Conservation (phyloP, 2,329 filamentous ascomycete species). For the Massarina eburnea region DNA sequence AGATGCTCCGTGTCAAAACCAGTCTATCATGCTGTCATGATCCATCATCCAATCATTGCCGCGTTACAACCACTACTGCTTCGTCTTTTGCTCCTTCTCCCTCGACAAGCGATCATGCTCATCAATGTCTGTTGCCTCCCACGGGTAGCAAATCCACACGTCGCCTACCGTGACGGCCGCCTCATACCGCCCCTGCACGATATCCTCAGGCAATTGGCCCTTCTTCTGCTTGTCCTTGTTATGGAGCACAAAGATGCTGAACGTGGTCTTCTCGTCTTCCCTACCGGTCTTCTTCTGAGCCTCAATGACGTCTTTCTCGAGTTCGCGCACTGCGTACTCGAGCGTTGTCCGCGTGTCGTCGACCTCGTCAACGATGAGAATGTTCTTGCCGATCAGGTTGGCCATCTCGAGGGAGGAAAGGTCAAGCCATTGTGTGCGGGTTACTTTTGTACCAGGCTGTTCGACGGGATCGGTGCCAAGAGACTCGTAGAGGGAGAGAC, state of each 20-base stretch:
- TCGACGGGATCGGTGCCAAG: conserved; percentile 71
- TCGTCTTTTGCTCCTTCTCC: conserved; percentile 34
- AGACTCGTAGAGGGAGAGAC: conserved; percentile 92
- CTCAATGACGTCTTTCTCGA: conserved; percentile 89
- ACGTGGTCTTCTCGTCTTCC: conserved; percentile 74
- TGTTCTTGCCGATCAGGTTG: conserved; percentile 86
- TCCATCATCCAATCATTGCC: neutral
- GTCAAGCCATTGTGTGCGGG: conserved; percentile 97
- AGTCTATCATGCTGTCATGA: neutral
- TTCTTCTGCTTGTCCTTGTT: conserved; percentile 99
- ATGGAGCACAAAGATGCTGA: conserved; percentile 94
- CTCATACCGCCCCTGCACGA: conserved; percentile 76
- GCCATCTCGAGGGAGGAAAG: conserved; percentile 82
- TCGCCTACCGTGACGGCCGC: conserved; percentile 89
- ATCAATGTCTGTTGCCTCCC: conserved; percentile 93
- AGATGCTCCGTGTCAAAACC: neutral
- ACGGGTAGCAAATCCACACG: conserved; percentile 98
- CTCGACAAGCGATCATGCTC: conserved; percentile 78
- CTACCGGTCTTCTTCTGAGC: conserved; percentile 74
- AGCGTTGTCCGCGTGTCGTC: conserved; percentile 93
- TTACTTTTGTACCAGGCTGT: conserved; percentile 87
- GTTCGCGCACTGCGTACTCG: conserved; percentile 89
- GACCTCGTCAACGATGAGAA: conserved; percentile 92
- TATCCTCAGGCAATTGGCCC: conserved; percentile 75
- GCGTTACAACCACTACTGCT: neutral